Evolutionary conservation across 768 basidiomycete genomes (phyloP), one percentile per base, ranked within the genome.

Genomic region (Tricholoma sp.): DNA sequence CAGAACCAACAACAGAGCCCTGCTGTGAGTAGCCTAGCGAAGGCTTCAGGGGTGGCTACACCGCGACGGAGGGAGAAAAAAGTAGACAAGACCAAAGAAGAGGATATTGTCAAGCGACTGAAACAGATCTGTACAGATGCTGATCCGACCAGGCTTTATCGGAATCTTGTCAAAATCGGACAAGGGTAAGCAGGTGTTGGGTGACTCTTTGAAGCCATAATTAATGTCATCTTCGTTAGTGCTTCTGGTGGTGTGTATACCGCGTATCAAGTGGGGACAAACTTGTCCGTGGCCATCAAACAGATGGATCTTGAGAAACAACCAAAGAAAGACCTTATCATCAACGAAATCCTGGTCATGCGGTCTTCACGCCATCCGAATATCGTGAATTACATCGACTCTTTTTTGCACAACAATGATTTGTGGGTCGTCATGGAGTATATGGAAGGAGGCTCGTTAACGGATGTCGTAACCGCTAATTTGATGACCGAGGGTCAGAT

Each of bases 401-500:
- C 94, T 2, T 99, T 98, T 83, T 74, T 98, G 41, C 84, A 96
- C 79, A 94, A 92, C 80, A 97, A 96, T 70, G 97, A 98, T 67
- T 79, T 99, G 3, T 98, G 97, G 97, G 94, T 99, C 37, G 94
- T 98, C 56, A 98, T 99, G 97, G 97, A 98, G 75, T 98, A 95
- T 73, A 98, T 98, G 96, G 95, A 98, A 74, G 95, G 95, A 39
- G 91, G 93, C 32, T 88, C 85, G 29, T 76, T 98, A 45, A 99
- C 96, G 4, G 96, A 98, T 68, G 94, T 98, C 60, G 94, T 94
- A 64, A 94, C 92, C 16, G 91, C 88, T 52, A 94, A 95, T 71
- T 74, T 97, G 66, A 98, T 99, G 94, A 94, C 90, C 0, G 97
- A 98, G 71, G 97, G 95, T 1, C 97, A 98, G 76, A 98, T 99